These are phyloP conservation scores for Citrullus colocynthis DNA, from an alignment of 306 rosid genomes.

Conservation along the genomic window DNA sequence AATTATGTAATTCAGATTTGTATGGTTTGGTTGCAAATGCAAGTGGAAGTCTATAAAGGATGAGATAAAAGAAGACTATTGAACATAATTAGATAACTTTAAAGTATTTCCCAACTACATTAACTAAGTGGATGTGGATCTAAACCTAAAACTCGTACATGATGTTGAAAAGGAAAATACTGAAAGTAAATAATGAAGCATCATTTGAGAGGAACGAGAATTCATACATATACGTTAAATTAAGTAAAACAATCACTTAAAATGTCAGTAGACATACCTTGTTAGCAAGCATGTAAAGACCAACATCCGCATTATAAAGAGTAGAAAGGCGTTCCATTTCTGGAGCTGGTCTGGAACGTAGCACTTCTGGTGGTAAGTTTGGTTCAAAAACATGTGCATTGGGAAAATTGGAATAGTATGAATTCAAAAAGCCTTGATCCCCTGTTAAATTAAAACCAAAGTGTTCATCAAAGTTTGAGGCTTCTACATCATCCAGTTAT, in stretches of 20 bases:
- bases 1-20: background rate
- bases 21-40: background rate
- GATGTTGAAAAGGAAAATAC: background rate
- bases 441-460: constrained; percentile 34
- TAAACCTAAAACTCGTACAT: background rate
- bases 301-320: constrained; percentile 94
- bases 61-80: background rate
- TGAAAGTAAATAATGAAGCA: background rate
- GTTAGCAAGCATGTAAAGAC: constrained; percentile 99
- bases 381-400: constrained; percentile 92
- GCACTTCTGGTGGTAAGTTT: constrained; percentile 33
- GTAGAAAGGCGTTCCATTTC: constrained; percentile 96
- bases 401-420: constrained; percentile 77
- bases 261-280: constrained; percentile 40
- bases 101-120: background rate
- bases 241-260: background rate
- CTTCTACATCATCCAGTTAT: background rate
- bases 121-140: background rate
- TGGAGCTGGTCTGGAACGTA: constrained; percentile 57
- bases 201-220: background rate
- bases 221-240: background rate
- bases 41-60: background rate
- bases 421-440: constrained; percentile 96
- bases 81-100: background rate
- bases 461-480: background rate